Percentiles rank a stretch among this genome's conserved stretches.
Conservation (phyloP, 306 rosid genomes). For the Medicago arabica region DNA sequence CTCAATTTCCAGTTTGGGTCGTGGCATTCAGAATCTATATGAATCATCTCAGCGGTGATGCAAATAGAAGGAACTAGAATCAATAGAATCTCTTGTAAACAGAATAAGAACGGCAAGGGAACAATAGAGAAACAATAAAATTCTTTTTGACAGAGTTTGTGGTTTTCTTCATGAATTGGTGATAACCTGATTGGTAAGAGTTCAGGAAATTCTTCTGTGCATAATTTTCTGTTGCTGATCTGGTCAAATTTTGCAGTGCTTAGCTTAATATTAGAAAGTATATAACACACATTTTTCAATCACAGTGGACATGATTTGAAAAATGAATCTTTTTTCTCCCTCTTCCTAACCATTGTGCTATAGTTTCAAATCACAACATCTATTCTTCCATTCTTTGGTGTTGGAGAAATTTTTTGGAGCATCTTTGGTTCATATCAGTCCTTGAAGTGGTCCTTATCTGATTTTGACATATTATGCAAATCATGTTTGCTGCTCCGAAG, state of each 20-base stretch:
- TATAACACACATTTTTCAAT: background rate
- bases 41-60: slow-evolving; percentile 55
- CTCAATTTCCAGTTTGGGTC: slow-evolving; percentile 76
- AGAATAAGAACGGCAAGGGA: slow-evolving; percentile 61
- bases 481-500: slow-evolving; percentile 19
- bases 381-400: slow-evolving; percentile 9
- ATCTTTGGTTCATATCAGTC: slow-evolving; percentile 5
- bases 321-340: background rate
- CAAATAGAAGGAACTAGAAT: slow-evolving; percentile 62
- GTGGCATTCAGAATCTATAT: slow-evolving; percentile 68
- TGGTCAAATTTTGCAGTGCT: background rate
- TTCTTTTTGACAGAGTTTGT: slow-evolving; percentile 31
- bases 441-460: slow-evolving; percentile 21
- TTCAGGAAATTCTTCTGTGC: slow-evolving; percentile 46
- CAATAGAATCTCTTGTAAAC: slow-evolving; percentile 62
- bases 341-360: background rate
- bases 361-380: background rate
- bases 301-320: background rate
- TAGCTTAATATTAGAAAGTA: slow-evolving; percentile 5
- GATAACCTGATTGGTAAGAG: slow-evolving; percentile 35
- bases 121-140: slow-evolving; percentile 45
- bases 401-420: slow-evolving; percentile 10
- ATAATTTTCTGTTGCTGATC: slow-evolving; percentile 29
- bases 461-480: slow-evolving; percentile 10
- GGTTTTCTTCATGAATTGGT: slow-evolving; percentile 28